These are phyloP conservation scores for Coemansia furcata DNA, from an alignment of 192 early-diverging fungal genomes.

Conservation along the genomic window DNA sequence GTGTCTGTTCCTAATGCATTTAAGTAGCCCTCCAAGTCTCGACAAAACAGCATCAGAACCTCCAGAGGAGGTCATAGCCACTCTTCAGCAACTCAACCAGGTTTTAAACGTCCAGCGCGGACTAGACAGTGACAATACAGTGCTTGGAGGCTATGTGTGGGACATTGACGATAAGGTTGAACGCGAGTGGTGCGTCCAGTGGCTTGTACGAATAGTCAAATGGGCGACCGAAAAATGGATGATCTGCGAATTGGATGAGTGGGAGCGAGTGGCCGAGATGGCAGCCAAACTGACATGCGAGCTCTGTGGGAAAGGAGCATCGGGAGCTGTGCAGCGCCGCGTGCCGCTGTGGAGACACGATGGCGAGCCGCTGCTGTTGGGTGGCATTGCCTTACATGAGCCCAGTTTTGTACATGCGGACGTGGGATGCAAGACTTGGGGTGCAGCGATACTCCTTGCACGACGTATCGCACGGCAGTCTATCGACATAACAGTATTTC, in stretches of 20 bases:
- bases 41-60: neutral
- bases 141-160: neutral
- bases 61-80: neutral
- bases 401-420: slow-evolving; percentile 22
- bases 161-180: neutral
- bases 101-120: neutral
- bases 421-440: slow-evolving; percentile 22
- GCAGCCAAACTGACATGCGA: slow-evolving; percentile 3
- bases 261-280: slow-evolving; percentile 3
- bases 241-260: neutral
- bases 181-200: neutral
- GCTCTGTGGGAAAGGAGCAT: neutral
- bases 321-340: slow-evolving; percentile 3
- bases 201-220: neutral
- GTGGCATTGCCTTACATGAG: slow-evolving; percentile 14
- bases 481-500: neutral
- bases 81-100: neutral
- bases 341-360: neutral
- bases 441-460: slow-evolving; percentile 8
- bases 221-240: neutral
- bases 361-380: neutral
- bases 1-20: neutral
- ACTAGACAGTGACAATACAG: neutral
- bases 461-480: slow-evolving; percentile 12
- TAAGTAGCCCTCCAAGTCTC: neutral